A percentile compares a stretch with the other conserved stretches of the same genome.
Conservation (phyloP, 1,284 basidiomycete species). For the Ceratobasidium sp. region DNA sequence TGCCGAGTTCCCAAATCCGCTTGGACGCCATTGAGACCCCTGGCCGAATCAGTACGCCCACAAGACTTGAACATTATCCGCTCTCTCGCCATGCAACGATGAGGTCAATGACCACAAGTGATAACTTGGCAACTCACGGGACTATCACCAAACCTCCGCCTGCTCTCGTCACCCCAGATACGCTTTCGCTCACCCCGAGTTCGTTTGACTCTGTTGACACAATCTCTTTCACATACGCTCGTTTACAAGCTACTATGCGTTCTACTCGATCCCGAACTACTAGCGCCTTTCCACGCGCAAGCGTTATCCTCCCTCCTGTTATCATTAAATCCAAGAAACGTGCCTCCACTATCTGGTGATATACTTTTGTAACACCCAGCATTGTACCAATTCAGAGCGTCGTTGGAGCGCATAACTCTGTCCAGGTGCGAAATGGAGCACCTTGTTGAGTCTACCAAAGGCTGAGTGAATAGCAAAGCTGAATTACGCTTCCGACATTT, state of each 20-base stretch:
- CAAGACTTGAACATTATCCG: background rate
- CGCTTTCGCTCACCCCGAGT: background rate
- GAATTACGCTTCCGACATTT: too few relatives aligned
- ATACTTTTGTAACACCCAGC: too few relatives aligned
- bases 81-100: background rate
- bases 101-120: background rate
- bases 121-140: background rate
- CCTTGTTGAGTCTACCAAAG: too few relatives aligned
- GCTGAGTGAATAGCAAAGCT: too few relatives aligned
- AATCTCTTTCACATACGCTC: slow-evolving; percentile 1
- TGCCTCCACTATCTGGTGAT: background rate
- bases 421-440: too few relatives aligned
- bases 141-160: background rate
- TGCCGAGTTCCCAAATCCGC: background rate
- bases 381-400: too few relatives aligned
- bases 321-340: background rate
- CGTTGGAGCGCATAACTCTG: too few relatives aligned
- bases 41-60: background rate
- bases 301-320: background rate
- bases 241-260: background rate
- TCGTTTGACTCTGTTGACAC: background rate
- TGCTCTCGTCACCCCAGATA: background rate
- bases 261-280: background rate
- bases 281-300: background rate
- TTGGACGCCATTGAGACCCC: background rate